These are phyloP conservation scores for Talaromyces islandicus DNA, from an alignment of 2,329 filamentous ascomycete species.

Conservation along the genomic window DNA sequence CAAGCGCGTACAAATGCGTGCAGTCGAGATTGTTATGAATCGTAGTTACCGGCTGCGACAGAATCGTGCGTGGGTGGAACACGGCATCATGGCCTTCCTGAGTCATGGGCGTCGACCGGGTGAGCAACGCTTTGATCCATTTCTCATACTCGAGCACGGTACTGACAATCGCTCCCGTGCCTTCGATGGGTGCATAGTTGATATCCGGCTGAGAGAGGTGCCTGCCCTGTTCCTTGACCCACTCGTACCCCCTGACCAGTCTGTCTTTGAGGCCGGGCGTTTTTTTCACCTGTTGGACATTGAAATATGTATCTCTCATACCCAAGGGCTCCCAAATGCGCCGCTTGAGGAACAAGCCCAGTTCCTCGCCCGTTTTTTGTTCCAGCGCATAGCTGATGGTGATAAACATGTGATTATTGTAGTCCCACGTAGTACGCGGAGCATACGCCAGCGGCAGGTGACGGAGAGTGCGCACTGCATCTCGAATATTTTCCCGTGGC, in stretches of 20 bases:
- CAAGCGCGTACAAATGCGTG: slow-evolving; percentile 17
- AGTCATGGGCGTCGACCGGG: slow-evolving; percentile 15
- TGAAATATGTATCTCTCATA: slow-evolving; percentile 21
- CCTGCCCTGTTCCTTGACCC: slow-evolving; percentile 9
- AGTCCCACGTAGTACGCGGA: slow-evolving; percentile 16
- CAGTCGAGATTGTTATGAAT: slow-evolving; percentile 7
- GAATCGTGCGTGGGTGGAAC: slow-evolving; percentile 2
- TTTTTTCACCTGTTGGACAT: slow-evolving; percentile 11
- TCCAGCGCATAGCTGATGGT: slow-evolving; percentile 16
- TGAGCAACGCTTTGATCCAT: slow-evolving; percentile 17
- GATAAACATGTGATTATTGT: slow-evolving; percentile 22
- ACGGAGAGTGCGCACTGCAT: slow-evolving; percentile 12
- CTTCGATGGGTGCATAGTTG: slow-evolving; percentile 15
- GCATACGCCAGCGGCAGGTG: slow-evolving; percentile 15
- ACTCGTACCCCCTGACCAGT: slow-evolving; percentile 17
- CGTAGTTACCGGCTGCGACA: background rate
- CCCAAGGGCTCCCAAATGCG: slow-evolving; percentile 18
- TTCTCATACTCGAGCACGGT: slow-evolving; percentile 21
- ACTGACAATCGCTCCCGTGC: slow-evolving; percentile 20
- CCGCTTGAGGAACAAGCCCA: slow-evolving; percentile 14
- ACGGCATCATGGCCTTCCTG: slow-evolving; percentile 11
- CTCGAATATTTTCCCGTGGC: background rate
- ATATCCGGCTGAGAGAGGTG: slow-evolving; percentile 14
- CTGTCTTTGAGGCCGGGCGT: slow-evolving; percentile 3
- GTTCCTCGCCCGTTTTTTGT: slow-evolving; percentile 7